Evolutionary conservation across 768 basidiomycete genomes (phyloP), one percentile per base, ranked within the genome.

Genomic region (Candolleomyces aberdarensis): DNA sequence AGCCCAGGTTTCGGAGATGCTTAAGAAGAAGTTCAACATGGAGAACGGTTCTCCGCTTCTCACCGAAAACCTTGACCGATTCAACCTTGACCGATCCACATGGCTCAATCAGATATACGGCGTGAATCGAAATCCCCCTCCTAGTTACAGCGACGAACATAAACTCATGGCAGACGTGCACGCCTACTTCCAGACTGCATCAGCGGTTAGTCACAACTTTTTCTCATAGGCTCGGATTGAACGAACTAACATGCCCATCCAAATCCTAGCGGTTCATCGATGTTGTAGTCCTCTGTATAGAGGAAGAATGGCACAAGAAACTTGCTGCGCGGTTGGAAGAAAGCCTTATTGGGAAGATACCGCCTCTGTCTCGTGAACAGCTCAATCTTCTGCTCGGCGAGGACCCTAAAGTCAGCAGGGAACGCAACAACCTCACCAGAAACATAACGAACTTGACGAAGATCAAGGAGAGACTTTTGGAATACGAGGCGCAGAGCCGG

Each of bases 151-250:
- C 5, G 46, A 36, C 41, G 87, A 84, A 54, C 57, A 86, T 14
- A 61, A 66, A 1, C 75, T 86, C 4, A 83, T 84, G 80, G 80
- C 84, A 0, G 79, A 80, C 15, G 82, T 85, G 0, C 77, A 78
- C 0, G 85, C 83, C 3, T 87, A 84, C 61, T 85, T 81, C 65
- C 77, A 83, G 36, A 76, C 85, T 0, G 78, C 84, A 11, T 80
- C 76, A 71, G 82, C 83, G 76, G 84, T 83, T 5, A 36, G 36
- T 60, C 17, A 70, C 59, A 3, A 58, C 3, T 54, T 20, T 40
- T 20, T 29, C 17, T 17, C 15, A 15, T 40, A 6, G 10, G 13
- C 20, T 26, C 29, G 20, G 17, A 5, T 20, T 11, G 15, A 31
- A 19, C 26, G 36, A n/a, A 22, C 17, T 22, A 51, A 13, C 26